Evolutionary conservation across 768 basidiomycete genomes (phyloP).

Genomic region (Guyanaporus albipodus): DNA sequence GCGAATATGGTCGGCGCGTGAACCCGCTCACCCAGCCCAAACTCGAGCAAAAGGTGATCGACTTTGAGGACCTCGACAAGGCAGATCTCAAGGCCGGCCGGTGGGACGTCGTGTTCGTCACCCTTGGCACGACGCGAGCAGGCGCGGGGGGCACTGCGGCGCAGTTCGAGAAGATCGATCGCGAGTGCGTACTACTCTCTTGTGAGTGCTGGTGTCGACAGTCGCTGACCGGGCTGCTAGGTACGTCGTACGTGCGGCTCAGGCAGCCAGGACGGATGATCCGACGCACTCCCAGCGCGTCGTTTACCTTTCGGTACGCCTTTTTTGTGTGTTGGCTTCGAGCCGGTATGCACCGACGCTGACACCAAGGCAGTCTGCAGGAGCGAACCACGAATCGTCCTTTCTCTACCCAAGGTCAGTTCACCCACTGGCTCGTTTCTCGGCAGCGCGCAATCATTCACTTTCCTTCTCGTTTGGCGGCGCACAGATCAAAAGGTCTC

Average conservation of each 20-base stretch:
- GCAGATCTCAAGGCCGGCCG: conserved; percentile 48
- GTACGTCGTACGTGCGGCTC: conserved; percentile 72
- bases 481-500: conserved; percentile 64
- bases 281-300: conserved; percentile 50
- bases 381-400: conserved; percentile 45
- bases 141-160: conserved; percentile 59
- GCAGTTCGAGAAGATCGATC: conserved; percentile 73
- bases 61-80: conserved; percentile 63
- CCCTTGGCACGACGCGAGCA: conserved; percentile 65
- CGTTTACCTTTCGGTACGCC: conserved; percentile 73
- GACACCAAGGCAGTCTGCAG: conserved; percentile 34
- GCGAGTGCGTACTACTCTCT: conserved; percentile 58
- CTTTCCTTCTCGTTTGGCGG: too few species aligned
- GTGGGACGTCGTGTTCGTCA: conserved; percentile 76
- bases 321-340: conserved; percentile 1
- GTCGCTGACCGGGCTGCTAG: conserved; percentile 31
- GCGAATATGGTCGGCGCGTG: conserved; percentile 66
- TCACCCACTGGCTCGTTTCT: too few species aligned
- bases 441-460: not conserved
- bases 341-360: too few species aligned
- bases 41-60: conserved; percentile 61
- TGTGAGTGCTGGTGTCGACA: too few species aligned
- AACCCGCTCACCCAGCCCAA: conserved; percentile 27
- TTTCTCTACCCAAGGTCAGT: conserved; percentile 51
- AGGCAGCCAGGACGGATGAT: conserved; percentile 52